A percentile compares a stretch with the other conserved stretches of the same genome.
Conservation (phyloP, 2,329 filamentous ascomycete species). For the Neonectria faginata region DNA sequence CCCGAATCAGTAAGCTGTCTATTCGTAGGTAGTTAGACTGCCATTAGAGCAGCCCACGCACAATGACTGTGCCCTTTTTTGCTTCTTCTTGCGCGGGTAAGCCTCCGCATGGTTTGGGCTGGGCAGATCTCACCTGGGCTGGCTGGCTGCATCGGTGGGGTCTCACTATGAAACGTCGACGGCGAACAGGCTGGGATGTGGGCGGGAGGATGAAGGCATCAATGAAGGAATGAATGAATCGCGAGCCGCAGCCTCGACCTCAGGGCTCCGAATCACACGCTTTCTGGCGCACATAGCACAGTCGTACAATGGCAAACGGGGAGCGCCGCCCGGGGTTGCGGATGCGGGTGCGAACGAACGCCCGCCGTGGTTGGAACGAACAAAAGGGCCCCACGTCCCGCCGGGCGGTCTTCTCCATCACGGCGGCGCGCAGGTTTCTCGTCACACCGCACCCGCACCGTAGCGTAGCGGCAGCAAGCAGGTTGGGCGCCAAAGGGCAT, state of each 20-base stretch:
- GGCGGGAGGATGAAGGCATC: background rate
- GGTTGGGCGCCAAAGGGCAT: slow-evolving; percentile 20
- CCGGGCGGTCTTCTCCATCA: background rate
- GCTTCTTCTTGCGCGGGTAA: background rate
- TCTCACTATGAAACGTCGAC: slow-evolving; percentile 24
- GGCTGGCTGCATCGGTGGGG: background rate
- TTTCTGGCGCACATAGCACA: too few species aligned
- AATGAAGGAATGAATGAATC: background rate
- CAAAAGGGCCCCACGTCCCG: background rate
- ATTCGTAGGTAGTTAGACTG: too few species aligned
- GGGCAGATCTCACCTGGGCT: slow-evolving; percentile 15
- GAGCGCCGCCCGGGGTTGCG: background rate
- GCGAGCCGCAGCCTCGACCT: slow-evolving; percentile 5
- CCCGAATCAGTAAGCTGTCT: background rate
- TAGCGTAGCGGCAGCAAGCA: background rate
- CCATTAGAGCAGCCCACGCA: too few species aligned
- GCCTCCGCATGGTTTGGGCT: background rate
- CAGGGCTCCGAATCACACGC: background rate
- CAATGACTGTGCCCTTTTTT: background rate
- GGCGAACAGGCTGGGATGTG: slow-evolving; percentile 15
- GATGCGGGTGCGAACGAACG: too few species aligned
- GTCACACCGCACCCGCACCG: slow-evolving; percentile 13
- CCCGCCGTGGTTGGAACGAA: slow-evolving; percentile 9
- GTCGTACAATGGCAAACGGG: too few species aligned
- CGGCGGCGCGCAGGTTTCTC: slow-evolving; percentile 6